Base-by-base conservation (phyloP, 2,329 filamentous ascomycete species). In the Fusarium pilosicola region DNA sequence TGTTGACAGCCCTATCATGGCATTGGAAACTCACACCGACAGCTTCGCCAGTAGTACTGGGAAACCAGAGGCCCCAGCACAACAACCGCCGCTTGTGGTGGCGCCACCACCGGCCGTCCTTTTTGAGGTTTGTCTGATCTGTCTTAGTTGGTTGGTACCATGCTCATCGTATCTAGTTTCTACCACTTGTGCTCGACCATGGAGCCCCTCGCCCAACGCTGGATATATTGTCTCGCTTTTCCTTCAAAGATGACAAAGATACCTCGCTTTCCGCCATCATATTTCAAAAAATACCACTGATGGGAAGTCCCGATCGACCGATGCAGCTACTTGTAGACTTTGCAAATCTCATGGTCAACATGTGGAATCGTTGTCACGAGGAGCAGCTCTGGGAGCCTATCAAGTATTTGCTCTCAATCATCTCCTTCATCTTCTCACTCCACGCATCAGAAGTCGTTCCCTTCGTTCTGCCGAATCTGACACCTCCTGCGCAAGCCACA, bases 351-450 rank as follows among this genome's bases (percentile, higher is more conserved):
- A 81, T 95, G 26, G 86, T 94, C 56, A 85, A 87, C 22, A 80
- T 96, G 20, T 96, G 94, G 93, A 85, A 86, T 22, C 87, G 86
- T 26, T 95, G 93, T 78, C 82, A 91, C 12, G 84, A 88, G 17
- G 92, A 95, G 75, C 85, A 86, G 73, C 84, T 89, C 81, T 89
- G 90, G 77, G 84, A 85, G 17, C 92, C 93, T 0, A 85, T 95
- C 45, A 88, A 88, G 70, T 85, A 94, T 42, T 83, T 96, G 7
- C 84, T 93, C 28, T 88, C 91, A 28, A 84, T 94, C 39, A 78
- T 94, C 18, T 85, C 87, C 18, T 91, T 92, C 70, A 88, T 91
- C 2, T 82, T 95, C 9, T 87, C 90, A 51, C 84, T 90, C 8
- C 88, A 93, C 77, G 88, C 90, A 1, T 84, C 86, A 6, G 84